Evolutionary conservation across 2,329 filamentous ascomycete genomes (phyloP), one percentile per base, ranked within the genome.

Genomic region (Volutella citrinella): DNA sequence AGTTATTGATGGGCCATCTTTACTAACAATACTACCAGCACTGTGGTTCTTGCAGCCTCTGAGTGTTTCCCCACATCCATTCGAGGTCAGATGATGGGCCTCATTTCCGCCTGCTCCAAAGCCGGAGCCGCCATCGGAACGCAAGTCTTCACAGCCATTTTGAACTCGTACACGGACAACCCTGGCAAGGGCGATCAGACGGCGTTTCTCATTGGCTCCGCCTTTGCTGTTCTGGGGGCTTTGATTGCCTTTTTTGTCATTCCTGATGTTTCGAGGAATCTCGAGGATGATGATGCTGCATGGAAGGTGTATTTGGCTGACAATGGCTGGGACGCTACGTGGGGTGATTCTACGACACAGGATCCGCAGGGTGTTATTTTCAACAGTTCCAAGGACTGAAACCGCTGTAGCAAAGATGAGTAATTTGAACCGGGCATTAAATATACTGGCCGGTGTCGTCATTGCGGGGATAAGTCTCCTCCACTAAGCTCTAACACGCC

Each of bases 21-120:
- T n/a, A n/a, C n/a, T n/a, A n/a, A n/a, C n/a, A n/a, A n/a, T n/a
- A n/a, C n/a, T n/a, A n/a, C 3, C 19, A 63, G 59, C 20, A 64
- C 63, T 2, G 61, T 65, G 7, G 55, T 64, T 7, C 42, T 67
- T 38, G 40, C 65, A 7, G 58, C 66, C 1, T 63, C 66, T 0
- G 70, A 75, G 38, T 68, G 61, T 17, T 74, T 73, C 51, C 69
- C 70, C 1, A 74, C 71, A 0, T 64, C 66, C 0, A 59, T 75
- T 4, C 60, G 70, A 2, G 70, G 69, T 1, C 69, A 72, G 32
- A 70, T 68, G 50, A 60, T 72, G 37, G 70, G 70, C 2, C 57
- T 74, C 30, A 62, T 68, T 1, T 59, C 68, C 0, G 70, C 69
- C 0, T 64, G 64, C 13, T 67, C 65, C 10, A 75, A 74, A 37